Base-by-base conservation (phyloP, 2,329 filamentous ascomycete species). In the Herpomyces periplanetae region DNA sequence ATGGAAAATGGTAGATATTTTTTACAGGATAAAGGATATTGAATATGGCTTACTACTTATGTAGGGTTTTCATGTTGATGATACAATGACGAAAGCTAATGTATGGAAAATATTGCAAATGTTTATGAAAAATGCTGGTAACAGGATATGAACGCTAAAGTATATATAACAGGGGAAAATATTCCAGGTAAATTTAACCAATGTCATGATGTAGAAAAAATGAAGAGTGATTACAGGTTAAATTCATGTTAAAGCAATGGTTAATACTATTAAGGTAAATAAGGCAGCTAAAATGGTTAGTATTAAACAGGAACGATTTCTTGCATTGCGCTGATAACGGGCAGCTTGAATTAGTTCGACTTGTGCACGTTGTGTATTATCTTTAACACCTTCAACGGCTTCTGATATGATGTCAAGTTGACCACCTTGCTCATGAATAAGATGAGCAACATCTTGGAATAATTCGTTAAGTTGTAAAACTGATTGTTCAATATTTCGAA, bases 371-470 rank as follows among this genome's bases (percentile, higher is more conserved):
- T 58, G 49, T 6, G 71, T 85, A 33, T 85, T 62, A 23, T 62
- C 56, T 24, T 62, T 52, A 17, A 73, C 65, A 25, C 59, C 60
- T 36, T 80, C 58, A 4, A 91, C 68, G 30, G 88, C 88, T 29
- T 68, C 61, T 25, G 58, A 59, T 30, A 96, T 85, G 8, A 65
- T 65, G 32, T 75, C 63, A 12, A 96, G 46, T 38, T 66, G 56
- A 29, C 69, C 65, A 19, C 80, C 80, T 41, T 96, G 80, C 41
- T 91, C 75, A 24, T 57, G 57, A 19, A 96, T 73, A 37, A 96
- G 88, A 37, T 87, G 71, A 17, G 75, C 80, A n/a, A 96, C 71
- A 43, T 96, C 75, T 26, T 73, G 53, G 47, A 96, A 96, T 16
- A 96, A 50, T 33, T 91, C 80, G 31, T 96, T 96, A 25, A 96